Evolutionary conservation across 805 yeast genomes (phyloP).

Genomic region (Schizosaccharomyces japonicus): DNA sequence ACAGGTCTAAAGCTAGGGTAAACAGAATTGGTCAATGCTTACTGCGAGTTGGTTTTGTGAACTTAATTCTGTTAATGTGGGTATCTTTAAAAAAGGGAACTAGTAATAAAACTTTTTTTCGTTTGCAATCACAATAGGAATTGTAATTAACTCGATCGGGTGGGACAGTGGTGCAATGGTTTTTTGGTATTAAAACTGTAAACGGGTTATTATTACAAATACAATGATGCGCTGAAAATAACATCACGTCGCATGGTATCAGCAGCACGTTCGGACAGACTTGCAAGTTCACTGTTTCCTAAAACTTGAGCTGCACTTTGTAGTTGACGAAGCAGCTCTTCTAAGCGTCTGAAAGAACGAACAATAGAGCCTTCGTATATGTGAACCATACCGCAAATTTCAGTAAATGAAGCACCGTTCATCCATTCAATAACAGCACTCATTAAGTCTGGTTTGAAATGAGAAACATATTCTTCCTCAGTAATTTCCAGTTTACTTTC

Average conservation of each 20-base stretch:
- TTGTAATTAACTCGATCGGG: too few species aligned
- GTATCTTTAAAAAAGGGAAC: too few species aligned
- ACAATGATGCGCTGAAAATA: not conserved
- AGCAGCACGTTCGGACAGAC: slow-evolving; percentile 20
- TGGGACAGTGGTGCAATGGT: not conserved
- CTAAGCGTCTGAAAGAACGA: slow-evolving; percentile 80
- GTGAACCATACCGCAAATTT: slow-evolving; percentile 94
- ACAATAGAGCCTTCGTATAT: slow-evolving; percentile 92
- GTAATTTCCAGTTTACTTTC: slow-evolving; percentile 76
- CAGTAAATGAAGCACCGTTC: slow-evolving; percentile 83
- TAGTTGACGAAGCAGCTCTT: slow-evolving; percentile 78
- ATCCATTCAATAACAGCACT: slow-evolving; percentile 95
- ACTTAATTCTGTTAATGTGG: too few species aligned
- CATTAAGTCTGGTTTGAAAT: slow-evolving; percentile 82
- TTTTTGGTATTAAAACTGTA: not conserved
- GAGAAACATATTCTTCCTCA: slow-evolving; percentile 78
- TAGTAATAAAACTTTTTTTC: too few species aligned
- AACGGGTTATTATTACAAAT: not conserved
- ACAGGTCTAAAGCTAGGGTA: too few species aligned
- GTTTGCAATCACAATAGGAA: too few species aligned
- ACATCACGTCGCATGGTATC: not conserved
- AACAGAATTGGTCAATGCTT: too few species aligned
- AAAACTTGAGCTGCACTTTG: slow-evolving; percentile 79
- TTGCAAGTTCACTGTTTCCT: slow-evolving; percentile 67
- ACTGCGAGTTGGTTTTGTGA: too few species aligned